Conservation (phyloP, 768 basidiomycete genomes). For the Nidularia pulvinata region DNA sequence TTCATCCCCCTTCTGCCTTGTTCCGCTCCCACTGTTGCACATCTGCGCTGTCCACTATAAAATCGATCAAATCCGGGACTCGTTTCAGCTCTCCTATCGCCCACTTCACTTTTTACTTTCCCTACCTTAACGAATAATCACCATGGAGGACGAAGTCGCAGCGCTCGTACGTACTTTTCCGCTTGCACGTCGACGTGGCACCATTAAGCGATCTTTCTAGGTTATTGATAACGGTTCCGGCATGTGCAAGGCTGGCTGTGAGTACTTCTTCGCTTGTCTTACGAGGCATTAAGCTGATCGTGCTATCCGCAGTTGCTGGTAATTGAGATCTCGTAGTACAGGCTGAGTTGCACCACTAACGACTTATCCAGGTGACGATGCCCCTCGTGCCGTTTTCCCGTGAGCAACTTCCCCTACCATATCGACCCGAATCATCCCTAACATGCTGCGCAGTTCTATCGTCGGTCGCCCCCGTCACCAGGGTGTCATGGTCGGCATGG, state of each 20-base stretch:
- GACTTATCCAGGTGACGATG: slow-evolving; percentile 73
- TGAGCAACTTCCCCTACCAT: slow-evolving; percentile 44
- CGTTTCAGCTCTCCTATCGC: background rate
- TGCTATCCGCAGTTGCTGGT: slow-evolving; percentile 58
- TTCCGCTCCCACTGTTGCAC: no score
- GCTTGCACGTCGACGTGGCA: slow-evolving; percentile 2
- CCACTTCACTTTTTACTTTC: slow-evolving; percentile 15
- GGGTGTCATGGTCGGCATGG: slow-evolving; percentile 98
- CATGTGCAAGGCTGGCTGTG: slow-evolving; percentile 99
- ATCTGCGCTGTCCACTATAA: no score
- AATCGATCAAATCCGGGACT: no score
- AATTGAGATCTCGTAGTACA: slow-evolving; percentile 11
- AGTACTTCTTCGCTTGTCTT: slow-evolving; percentile 29
- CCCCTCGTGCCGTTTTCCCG: slow-evolving; percentile 94
- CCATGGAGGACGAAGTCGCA: slow-evolving; percentile 49
- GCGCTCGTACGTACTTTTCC: slow-evolving; percentile 51
- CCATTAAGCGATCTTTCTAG: slow-evolving; percentile 29
- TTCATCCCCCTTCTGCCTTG: no score
- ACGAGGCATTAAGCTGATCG: slow-evolving; percentile 14
- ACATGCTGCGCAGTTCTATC: slow-evolving; percentile 60
- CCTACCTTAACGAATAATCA: slow-evolving; percentile 29
- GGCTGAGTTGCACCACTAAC: slow-evolving; percentile 1
- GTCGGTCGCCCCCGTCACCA: slow-evolving; percentile 95
- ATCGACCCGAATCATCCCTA: background rate
- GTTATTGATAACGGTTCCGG: slow-evolving; percentile 96